phyloP scores from a whole-genome alignment of 169 alveolate species.

The Plasmodium berghei region DNA sequence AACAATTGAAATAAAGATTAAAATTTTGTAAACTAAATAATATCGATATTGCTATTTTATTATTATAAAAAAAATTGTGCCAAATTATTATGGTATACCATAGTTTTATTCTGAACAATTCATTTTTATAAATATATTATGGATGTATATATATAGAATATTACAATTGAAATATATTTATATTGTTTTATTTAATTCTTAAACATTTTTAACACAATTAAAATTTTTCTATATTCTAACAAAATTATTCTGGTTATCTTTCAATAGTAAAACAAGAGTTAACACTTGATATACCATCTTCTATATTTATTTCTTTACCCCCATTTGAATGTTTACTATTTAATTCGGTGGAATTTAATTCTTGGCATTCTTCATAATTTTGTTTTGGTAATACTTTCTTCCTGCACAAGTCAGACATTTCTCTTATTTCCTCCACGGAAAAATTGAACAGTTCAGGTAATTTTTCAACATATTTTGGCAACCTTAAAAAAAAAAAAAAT shows the following conservation, averaged over 20 bases:
- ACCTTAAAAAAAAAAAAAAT: background rate
- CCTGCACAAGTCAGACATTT: slow-evolving; percentile 71
- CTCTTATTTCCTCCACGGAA: slow-evolving; percentile 74
- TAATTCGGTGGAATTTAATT: background rate
- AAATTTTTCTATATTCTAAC: no score
- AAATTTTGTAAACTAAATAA: no score
- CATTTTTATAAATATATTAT: background rate
- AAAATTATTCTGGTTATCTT: background rate
- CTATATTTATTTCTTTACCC: slow-evolving; percentile 15
- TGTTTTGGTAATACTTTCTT: slow-evolving; percentile 45
- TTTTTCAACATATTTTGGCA: slow-evolving; percentile 74
- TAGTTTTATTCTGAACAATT: no score
- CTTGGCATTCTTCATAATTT: slow-evolving; percentile 9
- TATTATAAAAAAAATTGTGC: no score
- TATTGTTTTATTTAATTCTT: no score
- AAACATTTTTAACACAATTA: no score
- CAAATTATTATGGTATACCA: no score
- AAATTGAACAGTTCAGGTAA: slow-evolving; percentile 79
- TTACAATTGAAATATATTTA: background rate
- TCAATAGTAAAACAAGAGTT: slow-evolving; percentile 19
- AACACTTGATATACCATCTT: slow-evolving; percentile 10
- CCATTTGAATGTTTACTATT: background rate
- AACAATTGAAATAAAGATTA: no score
- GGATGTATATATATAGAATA: background rate
- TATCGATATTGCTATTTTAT: no score